Evolutionary conservation across 83 land plant genomes (phyloP).

Genomic region (Isoetes engelmannii): DNA sequence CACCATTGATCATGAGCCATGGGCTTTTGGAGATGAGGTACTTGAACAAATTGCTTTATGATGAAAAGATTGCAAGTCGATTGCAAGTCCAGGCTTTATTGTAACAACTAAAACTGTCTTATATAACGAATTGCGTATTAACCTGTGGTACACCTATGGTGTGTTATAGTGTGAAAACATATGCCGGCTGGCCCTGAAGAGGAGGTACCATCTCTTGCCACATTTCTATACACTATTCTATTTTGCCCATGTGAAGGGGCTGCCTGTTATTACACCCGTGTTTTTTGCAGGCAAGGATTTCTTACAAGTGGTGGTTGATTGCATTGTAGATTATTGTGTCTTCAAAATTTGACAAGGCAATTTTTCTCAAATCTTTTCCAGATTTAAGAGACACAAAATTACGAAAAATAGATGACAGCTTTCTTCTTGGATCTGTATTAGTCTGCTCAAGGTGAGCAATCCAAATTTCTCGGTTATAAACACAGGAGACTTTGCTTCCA

Average conservation of each 20-base stretch:
- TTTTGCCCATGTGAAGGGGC: slow-evolving; percentile 65
- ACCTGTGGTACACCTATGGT: background rate
- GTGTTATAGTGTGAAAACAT: slow-evolving; percentile 78
- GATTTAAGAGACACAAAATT: slow-evolving; percentile 73
- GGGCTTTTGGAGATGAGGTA: slow-evolving; percentile 98
- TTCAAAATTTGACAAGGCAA: background rate
- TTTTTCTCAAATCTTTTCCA: slow-evolving; percentile 23
- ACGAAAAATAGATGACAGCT: slow-evolving; percentile 61
- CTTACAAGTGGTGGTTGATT: background rate
- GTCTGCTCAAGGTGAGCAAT: slow-evolving; percentile 54
- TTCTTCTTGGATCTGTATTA: slow-evolving; percentile 68
- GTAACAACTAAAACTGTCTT: no score
- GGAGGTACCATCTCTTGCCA: slow-evolving; percentile 81
- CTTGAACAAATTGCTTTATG: background rate
- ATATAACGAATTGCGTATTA: background rate
- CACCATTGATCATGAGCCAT: slow-evolving; percentile 87
- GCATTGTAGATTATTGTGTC: background rate
- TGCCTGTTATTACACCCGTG: slow-evolving; percentile 63
- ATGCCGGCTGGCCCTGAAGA: slow-evolving; percentile 70
- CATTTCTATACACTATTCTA: slow-evolving; percentile 84
- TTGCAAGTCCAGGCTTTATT: no score
- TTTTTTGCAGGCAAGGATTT: slow-evolving; percentile 75
- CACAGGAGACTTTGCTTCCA: background rate
- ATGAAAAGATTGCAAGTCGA: background rate
- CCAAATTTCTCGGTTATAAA: no score